A percentile compares a stretch with the other conserved stretches of the same genome.
Evolutionary conservation across 805 yeast genomes (phyloP).

Genomic region (Metschnikowia lochheadii): DNA sequence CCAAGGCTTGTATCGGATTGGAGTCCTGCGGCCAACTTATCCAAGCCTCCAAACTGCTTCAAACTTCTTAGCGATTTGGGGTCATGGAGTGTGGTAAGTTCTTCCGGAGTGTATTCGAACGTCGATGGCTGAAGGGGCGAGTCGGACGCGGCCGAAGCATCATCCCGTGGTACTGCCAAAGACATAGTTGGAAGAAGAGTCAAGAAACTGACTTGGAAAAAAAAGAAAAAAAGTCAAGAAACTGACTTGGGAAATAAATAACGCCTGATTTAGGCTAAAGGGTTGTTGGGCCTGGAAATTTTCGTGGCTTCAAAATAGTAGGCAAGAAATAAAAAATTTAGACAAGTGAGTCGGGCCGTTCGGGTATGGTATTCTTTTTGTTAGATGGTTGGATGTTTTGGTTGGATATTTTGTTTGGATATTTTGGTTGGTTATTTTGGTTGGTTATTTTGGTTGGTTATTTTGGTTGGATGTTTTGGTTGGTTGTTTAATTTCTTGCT

Average conservation of each 20-base stretch:
- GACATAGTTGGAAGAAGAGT: constrained; percentile 8
- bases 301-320: no score
- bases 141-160: constrained; percentile 15
- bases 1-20: constrained; percentile 42
- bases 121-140: constrained; percentile 16
- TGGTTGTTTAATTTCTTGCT: no score
- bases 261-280: no score
- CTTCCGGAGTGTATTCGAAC: constrained; percentile 18
- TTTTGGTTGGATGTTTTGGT: no score
- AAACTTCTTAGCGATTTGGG: constrained; percentile 54
- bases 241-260: background rate
- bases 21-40: constrained; percentile 27
- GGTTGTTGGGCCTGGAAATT: no score
- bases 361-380: no score
- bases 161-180: constrained; percentile 14
- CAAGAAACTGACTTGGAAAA: background rate
- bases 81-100: constrained; percentile 52
- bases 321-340: no score
- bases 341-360: no score
- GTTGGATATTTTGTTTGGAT: background rate
- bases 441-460: background rate
- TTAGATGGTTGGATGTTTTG: no score
- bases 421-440: background rate
- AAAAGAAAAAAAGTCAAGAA: background rate
- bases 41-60: constrained; percentile 43